Evolutionary conservation across 495 filamentous ascomycete genomes (phyloP).

Genomic region (Pseudevernia furfuracea): DNA sequence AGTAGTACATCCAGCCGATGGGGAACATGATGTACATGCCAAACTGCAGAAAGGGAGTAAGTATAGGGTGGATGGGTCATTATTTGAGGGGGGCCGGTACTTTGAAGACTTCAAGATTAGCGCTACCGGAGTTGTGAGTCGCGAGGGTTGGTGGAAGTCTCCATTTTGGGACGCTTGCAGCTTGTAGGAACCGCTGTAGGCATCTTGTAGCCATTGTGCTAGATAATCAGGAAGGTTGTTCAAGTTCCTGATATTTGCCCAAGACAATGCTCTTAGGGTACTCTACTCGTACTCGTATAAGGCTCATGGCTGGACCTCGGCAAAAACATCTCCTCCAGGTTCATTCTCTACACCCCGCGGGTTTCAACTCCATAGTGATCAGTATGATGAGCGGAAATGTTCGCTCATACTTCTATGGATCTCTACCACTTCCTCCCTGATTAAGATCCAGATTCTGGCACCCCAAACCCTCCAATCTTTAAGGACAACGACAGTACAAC

Average conservation of each 20-base stretch:
- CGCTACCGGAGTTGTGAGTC: constrained; percentile 59
- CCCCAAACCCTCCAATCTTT: neutral
- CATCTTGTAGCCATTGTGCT: constrained; percentile 1
- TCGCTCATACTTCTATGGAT: neutral
- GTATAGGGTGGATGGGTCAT: neutral
- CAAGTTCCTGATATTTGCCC: neutral
- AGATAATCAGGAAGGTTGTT: neutral
- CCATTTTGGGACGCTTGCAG: neutral
- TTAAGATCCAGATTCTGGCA: neutral
- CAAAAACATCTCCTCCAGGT: constrained; percentile 7
- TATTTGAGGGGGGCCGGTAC: constrained; percentile 39
- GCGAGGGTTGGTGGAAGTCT: constrained; percentile 12
- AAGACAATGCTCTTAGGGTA: neutral
- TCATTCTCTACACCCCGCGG: no score
- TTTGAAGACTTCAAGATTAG: constrained; percentile 95
- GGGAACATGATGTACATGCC: constrained; percentile 98
- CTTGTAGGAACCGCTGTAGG: neutral
- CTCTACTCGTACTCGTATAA: neutral
- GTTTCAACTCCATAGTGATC: neutral
- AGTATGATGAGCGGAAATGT: neutral
- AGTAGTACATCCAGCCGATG: constrained; percentile 99
- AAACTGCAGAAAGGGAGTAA: constrained; percentile 50
- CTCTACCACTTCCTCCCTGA: neutral
- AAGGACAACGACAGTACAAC: neutral
- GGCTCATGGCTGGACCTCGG: constrained; percentile 5